A percentile compares a stretch with the other conserved stretches of the same genome.
phyloP scores from a whole-genome alignment of 2,329 filamentous ascomycete species.

The Grosmannia huntii region DNA sequence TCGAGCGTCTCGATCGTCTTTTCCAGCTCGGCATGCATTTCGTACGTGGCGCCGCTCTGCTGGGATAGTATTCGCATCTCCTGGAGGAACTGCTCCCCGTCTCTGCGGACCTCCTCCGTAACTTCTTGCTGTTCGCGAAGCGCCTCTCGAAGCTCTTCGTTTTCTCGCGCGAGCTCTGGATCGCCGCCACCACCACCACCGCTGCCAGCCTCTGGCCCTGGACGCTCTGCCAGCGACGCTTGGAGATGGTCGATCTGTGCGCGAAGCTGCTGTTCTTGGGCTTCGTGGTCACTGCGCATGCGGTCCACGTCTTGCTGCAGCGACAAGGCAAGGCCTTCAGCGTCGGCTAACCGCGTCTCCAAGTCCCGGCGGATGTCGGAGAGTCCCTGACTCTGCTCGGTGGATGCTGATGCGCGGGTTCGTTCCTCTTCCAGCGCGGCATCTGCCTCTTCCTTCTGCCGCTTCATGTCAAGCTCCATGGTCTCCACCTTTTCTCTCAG shows the following conservation, averaged over 20 bases:
- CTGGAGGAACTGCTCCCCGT: conserved; percentile 69
- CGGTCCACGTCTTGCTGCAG: conserved; percentile 69
- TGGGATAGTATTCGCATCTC: conserved; percentile 85
- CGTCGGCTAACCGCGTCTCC: conserved; percentile 61
- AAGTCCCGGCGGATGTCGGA: conserved; percentile 51
- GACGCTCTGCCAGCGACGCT: conserved; percentile 18
- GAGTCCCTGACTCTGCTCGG: conserved; percentile 59
- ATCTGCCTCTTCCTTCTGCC: conserved; percentile 60
- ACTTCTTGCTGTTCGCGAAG: conserved; percentile 65
- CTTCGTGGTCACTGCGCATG: conserved; percentile 54
- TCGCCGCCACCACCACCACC: conserved; percentile 23
- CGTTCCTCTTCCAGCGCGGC: conserved; percentile 47
- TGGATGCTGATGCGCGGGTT: conserved; percentile 34
- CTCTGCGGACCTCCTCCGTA: conserved; percentile 73
- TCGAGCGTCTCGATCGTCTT: conserved; percentile 66
- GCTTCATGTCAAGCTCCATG: conserved; percentile 56
- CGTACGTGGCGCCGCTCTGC: conserved; percentile 64
- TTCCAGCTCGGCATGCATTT: conserved; percentile 69
- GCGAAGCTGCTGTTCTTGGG: conserved; percentile 48
- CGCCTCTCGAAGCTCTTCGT: conserved; percentile 53
- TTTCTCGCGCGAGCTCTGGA: conserved; percentile 49
- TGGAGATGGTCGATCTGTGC: conserved; percentile 47
- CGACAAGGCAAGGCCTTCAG: conserved; percentile 64
- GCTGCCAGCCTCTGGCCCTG: neutral
- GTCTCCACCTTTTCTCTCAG: conserved; percentile 60